phyloP scores from a whole-genome alignment of 306 rosid species.

The Vigna unguiculata region DNA sequence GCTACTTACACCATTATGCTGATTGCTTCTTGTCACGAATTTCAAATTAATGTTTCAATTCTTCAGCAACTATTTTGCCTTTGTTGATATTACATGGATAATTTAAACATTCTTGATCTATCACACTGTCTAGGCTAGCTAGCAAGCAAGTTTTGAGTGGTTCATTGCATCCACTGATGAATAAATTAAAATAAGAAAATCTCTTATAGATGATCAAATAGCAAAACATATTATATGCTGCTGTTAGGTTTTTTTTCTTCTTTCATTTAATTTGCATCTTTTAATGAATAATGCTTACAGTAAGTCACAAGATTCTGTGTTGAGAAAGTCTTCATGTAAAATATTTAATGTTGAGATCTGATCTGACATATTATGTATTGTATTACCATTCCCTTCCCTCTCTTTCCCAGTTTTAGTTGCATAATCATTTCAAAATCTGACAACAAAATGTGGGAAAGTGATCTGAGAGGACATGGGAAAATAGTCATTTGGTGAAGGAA shows the following conservation, averaged over 20 bases:
- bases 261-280: neutral
- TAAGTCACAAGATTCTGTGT: neutral
- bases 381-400: neutral
- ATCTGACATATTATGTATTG: neutral
- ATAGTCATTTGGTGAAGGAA: neutral
- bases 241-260: neutral
- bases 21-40: conserved; percentile 25
- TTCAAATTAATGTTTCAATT: conserved; percentile 13
- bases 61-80: neutral
- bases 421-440: conserved; percentile 18
- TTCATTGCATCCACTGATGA: neutral
- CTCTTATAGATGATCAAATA: neutral
- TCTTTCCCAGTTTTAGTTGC: neutral
- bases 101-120: neutral
- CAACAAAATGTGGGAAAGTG: conserved; percentile 17
- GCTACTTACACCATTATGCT: conserved; percentile 38
- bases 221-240: neutral
- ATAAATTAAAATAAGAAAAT: neutral
- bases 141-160: neutral
- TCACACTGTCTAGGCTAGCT: neutral
- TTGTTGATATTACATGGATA: neutral
- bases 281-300: neutral
- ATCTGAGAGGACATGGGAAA: neutral
- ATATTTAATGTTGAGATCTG: neutral
- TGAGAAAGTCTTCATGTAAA: neutral